Percentiles rank a stretch among this genome's conserved stretches.
Evolutionary conservation across 2,329 filamentous ascomycete genomes (phyloP).

Genomic region (Fusarium bactridioides): DNA sequence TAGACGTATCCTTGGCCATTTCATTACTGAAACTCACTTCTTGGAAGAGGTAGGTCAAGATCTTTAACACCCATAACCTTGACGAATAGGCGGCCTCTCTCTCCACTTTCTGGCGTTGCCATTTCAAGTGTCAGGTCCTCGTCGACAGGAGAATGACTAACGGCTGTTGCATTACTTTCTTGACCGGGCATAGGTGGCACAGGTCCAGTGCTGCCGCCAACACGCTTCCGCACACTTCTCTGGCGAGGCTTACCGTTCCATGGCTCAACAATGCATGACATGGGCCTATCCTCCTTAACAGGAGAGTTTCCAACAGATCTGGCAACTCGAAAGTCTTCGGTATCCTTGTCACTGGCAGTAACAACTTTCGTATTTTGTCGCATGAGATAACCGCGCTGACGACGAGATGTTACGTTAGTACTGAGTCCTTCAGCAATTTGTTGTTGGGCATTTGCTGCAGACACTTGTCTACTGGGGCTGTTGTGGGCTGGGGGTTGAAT

Average conservation of each 20-base stretch:
- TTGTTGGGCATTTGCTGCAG: constrained; percentile 38
- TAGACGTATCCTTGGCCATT: constrained; percentile 20
- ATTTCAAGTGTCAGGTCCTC: constrained; percentile 67
- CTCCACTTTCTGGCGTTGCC: constrained; percentile 77
- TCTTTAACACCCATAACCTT: constrained; percentile 99
- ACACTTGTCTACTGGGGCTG: constrained; percentile 56
- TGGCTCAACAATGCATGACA: constrained; percentile 95
- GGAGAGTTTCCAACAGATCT: constrained; percentile 74
- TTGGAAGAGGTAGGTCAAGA: constrained; percentile 87
- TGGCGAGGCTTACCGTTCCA: constrained; percentile 87
- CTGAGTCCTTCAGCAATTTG: constrained; percentile 41
- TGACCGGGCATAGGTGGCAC: constrained; percentile 88
- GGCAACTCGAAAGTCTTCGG: constrained; percentile 61
- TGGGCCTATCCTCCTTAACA: constrained; percentile 78
- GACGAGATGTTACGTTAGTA: constrained; percentile 70
- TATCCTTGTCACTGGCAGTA: constrained; percentile 82
- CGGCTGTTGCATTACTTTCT: constrained; percentile 75
- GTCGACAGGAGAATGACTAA: constrained; percentile 73
- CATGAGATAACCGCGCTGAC: constrained; percentile 98
- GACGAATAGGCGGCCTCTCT: constrained; percentile 91
- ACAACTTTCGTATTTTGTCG: constrained; percentile 98
- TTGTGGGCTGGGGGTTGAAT: constrained; percentile 34
- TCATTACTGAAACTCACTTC: constrained; percentile 69
- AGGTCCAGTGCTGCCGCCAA: constrained; percentile 59
- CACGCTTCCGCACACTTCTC: constrained; percentile 66